Evolutionary conservation across 73 alveolate genomes (phyloP), one percentile per base, ranked within the genome.

Genomic region (Paramecium octaurelia): DNA sequence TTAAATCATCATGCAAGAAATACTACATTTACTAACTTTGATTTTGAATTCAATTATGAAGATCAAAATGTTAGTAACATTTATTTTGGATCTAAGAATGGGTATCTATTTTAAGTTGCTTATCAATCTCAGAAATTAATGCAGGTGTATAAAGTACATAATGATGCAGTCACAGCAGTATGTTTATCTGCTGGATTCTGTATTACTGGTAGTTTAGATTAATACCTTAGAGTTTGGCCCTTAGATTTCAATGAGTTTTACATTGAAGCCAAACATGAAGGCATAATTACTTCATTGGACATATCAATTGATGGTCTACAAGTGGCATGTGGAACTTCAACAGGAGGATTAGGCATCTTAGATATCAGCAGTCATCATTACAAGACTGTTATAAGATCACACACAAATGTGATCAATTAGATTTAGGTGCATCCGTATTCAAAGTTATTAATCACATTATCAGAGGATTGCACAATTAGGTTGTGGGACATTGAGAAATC

Each of bases 181-280:
- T 70, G 94, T 48, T 18, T 89, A 35, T 44, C 85, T 12, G 94
- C 94, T 69, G 94, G 99, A 16, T 98, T 98, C 86, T 98, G 99
- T 89, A 99, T 96, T 4, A 98, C 99, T 9, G 99, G 99, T 0
- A 94, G 98, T 92, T 97, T 95, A 86, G 99, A 98, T 93, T 93
- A 98, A 38, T 96, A 87, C 69, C 91, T 97, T 16, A 95, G 99
- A 95, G 98, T 98, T 23, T 98, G 99, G 99, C 99, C 99, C 8
- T 94, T 98, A 20, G 99, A 98, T 86, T 98, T 98, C 77, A 86
- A 97, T 48, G 99, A 98, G 88, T 98, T 97, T 95, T 95, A 96
- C 85, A 98, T 98, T 90, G 99, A 98, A 89, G 99, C 99, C 8
- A 97, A 97, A 80, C 99, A 98, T 94, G 99, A 98, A 93, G 98